Base-by-base conservation (phyloP, 2,329 filamentous ascomycete genomes). In the Trichoderma harzianum region DNA sequence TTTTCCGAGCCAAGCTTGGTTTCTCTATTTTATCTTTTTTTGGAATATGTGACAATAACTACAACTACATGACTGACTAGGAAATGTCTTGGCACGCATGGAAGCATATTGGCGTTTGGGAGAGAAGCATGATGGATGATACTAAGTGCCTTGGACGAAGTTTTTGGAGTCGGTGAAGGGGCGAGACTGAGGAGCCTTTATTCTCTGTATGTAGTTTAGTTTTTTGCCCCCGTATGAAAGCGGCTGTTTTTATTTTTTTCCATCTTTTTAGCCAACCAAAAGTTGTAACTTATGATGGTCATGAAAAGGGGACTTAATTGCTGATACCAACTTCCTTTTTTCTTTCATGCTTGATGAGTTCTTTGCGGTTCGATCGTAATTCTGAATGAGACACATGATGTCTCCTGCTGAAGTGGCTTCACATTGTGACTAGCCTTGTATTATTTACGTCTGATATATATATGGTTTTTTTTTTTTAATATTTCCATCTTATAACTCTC, bases 81-180 rank as follows among this genome's bases (percentile, higher is more conserved):
- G 71, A 72, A 58, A 70, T 69, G 66, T 88, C 81, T 90, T 87
- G 55, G 91, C 86, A 79, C 88, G 73, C 74, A 76, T 71, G 75
- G 72, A 76, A 79, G 78, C 77, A 79, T 78, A 77, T 74, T 74
- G 79, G 79, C 78, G 79, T 80, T 63, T 63, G 28, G 28, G 16
- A 14, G 28, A 34, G 28, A 34, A 32, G 57, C 28, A 30, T 60
- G 57, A 34, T 58, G 26, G 39, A 64, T 47, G 32, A 32, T 66
- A 55, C 34, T 30, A 60, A 39, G 24, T 58, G 65, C 67, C 57
- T 53, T 53, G 47, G 21, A 53, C 47, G 47, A 53, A 53, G 47
- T 24, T 24, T 51, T 36, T 58, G 36, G 34, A 67, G 43, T 39
- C 34, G 32, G n/a, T 26, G 64, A 58, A 53, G 53, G 55, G 32